These are phyloP conservation scores for Pseudozyma thailandica DNA, from an alignment of 1,284 basidiomycete genomes.

Conservation along the genomic window DNA sequence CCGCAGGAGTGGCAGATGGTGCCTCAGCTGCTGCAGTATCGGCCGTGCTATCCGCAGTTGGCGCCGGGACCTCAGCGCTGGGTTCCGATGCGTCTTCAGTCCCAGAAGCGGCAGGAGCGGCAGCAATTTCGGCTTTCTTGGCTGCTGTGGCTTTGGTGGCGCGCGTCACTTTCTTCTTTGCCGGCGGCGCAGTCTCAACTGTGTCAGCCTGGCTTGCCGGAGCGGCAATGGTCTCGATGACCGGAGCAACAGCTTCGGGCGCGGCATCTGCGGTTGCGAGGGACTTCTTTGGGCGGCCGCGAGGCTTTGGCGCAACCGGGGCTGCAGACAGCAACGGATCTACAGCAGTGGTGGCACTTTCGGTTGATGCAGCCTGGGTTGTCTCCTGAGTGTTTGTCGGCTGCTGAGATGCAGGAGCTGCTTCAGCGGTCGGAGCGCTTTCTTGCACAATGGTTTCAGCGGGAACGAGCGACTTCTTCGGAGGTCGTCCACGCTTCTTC, in stretches of 20 bases:
- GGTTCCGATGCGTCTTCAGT: not conserved
- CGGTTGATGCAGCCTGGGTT: not conserved
- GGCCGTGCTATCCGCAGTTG: too few relatives aligned
- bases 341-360: not conserved
- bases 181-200: not conserved
- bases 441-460: too few relatives aligned
- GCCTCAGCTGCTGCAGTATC: not conserved
- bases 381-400: not conserved
- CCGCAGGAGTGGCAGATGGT: not conserved
- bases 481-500: not conserved
- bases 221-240: not conserved
- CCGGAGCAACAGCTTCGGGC: not conserved
- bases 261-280: not conserved
- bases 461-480: not conserved
- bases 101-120: not conserved
- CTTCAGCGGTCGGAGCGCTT: too few relatives aligned
- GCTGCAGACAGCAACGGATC: not conserved
- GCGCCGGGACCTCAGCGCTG: not conserved
- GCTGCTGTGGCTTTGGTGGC: conserved; percentile 7
- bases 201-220: not conserved
- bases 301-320: not conserved
- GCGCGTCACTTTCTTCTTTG: conserved; percentile 2
- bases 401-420: not conserved
- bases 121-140: not conserved
- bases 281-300: not conserved